Evolutionary conservation across 495 filamentous ascomycete species (phyloP).

Genomic region (Massariosphaeria phaeospora): DNA sequence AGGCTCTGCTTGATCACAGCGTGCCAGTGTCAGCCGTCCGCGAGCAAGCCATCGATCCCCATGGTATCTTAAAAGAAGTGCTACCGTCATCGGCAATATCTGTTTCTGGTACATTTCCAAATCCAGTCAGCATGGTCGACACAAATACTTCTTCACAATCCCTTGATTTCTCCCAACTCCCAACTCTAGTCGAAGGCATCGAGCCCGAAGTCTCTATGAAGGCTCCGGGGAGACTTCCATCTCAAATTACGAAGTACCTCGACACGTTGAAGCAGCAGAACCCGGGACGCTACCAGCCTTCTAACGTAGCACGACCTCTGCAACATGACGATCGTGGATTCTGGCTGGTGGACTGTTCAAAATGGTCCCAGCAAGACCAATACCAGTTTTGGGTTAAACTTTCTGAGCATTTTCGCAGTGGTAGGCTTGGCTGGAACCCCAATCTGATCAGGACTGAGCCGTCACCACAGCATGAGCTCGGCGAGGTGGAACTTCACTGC

Average conservation of each 20-base stretch:
- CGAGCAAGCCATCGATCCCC: no score
- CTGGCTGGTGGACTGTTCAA: slow-evolving; percentile 19
- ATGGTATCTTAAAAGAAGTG: no score
- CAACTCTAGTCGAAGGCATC: slow-evolving; percentile 19
- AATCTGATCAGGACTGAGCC: slow-evolving; percentile 1
- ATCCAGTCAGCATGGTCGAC: no score
- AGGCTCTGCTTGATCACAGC: no score
- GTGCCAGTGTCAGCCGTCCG: no score
- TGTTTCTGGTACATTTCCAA: no score
- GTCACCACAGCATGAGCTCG: neutral
- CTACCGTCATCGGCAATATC: no score
- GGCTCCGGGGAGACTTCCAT: slow-evolving; percentile 8
- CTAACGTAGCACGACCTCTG: neutral
- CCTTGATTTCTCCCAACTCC: slow-evolving; percentile 6
- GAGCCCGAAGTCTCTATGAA: slow-evolving; percentile 4
- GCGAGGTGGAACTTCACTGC: slow-evolving; percentile 24
- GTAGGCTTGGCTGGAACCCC: slow-evolving; percentile 24
- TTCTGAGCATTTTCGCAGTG: slow-evolving; percentile 7
- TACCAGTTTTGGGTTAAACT: slow-evolving; percentile 24
- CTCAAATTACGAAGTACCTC: slow-evolving; percentile 24
- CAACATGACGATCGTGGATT: slow-evolving; percentile 24
- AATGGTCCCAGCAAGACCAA: slow-evolving; percentile 16
- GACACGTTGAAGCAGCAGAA: slow-evolving; percentile 14
- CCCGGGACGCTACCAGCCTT: slow-evolving; percentile 19
- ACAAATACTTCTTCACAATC: neutral